Evolutionary conservation across 2,329 filamentous ascomycete species (phyloP).

Genomic region (Microsporum ferrugineum): DNA sequence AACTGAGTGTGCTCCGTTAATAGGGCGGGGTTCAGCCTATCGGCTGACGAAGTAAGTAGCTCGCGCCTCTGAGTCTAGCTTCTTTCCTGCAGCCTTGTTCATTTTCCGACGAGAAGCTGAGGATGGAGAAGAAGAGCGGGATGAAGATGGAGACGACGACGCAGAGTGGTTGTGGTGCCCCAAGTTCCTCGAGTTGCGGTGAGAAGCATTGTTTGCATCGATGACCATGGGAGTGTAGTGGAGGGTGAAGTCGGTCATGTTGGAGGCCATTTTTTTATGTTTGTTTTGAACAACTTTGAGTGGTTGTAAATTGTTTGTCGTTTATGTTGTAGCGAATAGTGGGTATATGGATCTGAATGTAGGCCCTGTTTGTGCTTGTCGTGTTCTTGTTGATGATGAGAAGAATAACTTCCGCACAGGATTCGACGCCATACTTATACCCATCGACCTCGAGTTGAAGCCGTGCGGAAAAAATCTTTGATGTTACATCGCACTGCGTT

Average conservation of each 20-base stretch:
- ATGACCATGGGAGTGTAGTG: slow-evolving; percentile 2
- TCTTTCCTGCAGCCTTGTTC: not conserved
- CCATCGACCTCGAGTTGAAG: not conserved
- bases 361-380: not conserved
- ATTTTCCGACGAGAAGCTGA: not conserved
- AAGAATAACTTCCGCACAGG: not conserved
- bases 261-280: not conserved
- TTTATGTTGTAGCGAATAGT: not conserved
- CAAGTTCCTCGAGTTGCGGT: not conserved
- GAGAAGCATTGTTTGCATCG: not conserved
- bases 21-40: not conserved
- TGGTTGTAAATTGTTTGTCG: not conserved
- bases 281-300: not conserved
- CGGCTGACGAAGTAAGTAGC: not conserved
- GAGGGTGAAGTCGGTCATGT: slow-evolving; percentile 3
- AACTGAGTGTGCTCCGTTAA: not conserved
- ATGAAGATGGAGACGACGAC: not conserved
- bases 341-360: not conserved
- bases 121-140: not conserved
- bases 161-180: not conserved
- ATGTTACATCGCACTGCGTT: not conserved
- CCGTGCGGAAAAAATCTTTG: not conserved
- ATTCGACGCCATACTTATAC: not conserved
- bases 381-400: not conserved
- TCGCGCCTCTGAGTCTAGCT: not conserved